Base-by-base conservation (phyloP, 768 basidiomycete genomes). In the Termitomyces sp. region DNA sequence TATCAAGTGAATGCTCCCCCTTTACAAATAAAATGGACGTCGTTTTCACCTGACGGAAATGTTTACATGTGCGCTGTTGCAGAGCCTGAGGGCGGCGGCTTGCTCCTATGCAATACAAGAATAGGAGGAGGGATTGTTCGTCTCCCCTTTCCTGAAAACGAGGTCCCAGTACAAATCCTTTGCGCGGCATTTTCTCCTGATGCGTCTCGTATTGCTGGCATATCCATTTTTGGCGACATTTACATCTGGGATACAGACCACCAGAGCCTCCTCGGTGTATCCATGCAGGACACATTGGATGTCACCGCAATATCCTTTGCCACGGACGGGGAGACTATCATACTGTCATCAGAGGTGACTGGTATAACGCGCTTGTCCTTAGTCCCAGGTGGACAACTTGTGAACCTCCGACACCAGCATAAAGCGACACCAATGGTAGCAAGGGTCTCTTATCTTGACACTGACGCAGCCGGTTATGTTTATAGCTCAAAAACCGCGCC, bases 241-340 rank as follows among this genome's bases (percentile, higher is more conserved):
- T 55, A 55, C 28, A 12, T 60, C 16, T 60, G 59, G 59, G 52
- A 54, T 35, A 46, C 44, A 24, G 42, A 1, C 20, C 13, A 32
- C 18, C 33, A 20, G 15, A 7, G n/a, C 13, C 42, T 54, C 15
- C 28, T 59, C 8, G 51, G 58, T n/a, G 11, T 22, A 40, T 53
- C 51, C 24, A 2, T 8, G 11, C 38, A 59, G 51, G 20, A 42
- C 16, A 55, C 16, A 59, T 12, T 16, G 13, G 46, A 42, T 32
- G 51, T 5, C 28, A 35, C 40, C 15, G 53, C 28, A 2, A 44
- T 59, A 0, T 22, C 33, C 20, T 59, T 59, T 16, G 33, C 51
- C 15, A 15, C 18, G 18, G 22, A 59, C 13, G 58, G 35, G 9
- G 42, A 45, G 16, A 59, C 33, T 15, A 32, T 59, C 38, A 15